Conservation (phyloP, 2,329 filamentous ascomycete genomes). For the Triangularia verruculosa region DNA sequence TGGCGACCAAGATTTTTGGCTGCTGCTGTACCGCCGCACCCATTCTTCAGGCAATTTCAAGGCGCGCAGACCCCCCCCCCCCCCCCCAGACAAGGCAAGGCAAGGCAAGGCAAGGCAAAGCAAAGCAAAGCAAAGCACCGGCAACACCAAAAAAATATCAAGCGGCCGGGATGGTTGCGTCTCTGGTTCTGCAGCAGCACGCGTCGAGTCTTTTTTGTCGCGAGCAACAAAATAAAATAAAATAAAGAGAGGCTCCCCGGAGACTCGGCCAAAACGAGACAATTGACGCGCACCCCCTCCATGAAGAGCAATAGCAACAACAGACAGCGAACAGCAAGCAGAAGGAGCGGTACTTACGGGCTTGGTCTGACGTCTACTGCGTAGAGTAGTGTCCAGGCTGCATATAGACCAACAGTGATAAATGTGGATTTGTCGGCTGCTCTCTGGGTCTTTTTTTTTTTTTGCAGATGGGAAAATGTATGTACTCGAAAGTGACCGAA, state of each 20-base stretch:
- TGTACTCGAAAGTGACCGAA: conserved; percentile 29
- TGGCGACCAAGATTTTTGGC: conserved; percentile 20
- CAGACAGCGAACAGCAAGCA: too few species aligned
- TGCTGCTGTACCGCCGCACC: conserved; percentile 7
- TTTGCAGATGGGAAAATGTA: conserved; percentile 19
- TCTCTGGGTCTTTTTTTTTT: not conserved
- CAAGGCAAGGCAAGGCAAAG: not conserved
- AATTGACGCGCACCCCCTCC: not conserved
- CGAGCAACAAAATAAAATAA: not conserved
- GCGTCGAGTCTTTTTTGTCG: conserved; percentile 19
- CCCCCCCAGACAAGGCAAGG: conserved; percentile 5
- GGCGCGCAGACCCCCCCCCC: conserved; percentile 7
- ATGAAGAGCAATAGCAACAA: not conserved
- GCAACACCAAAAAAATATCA: not conserved
- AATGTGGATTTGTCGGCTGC: conserved; percentile 19
- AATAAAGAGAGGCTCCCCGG: conserved; percentile 3
- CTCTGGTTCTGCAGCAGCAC: conserved; percentile 21
- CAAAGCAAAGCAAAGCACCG: not conserved
- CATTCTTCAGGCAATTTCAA: conserved; percentile 22
- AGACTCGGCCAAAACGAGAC: conserved; percentile 1
- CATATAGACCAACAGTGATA: conserved; percentile 22
- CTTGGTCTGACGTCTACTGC: not conserved
- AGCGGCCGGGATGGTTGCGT: conserved; percentile 9
- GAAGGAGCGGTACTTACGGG: conserved; percentile 29
- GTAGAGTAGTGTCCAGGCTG: conserved; percentile 17